Base-by-base conservation (phyloP, 208 protist genomes). In the Leishmania martiniquensis region DNA sequence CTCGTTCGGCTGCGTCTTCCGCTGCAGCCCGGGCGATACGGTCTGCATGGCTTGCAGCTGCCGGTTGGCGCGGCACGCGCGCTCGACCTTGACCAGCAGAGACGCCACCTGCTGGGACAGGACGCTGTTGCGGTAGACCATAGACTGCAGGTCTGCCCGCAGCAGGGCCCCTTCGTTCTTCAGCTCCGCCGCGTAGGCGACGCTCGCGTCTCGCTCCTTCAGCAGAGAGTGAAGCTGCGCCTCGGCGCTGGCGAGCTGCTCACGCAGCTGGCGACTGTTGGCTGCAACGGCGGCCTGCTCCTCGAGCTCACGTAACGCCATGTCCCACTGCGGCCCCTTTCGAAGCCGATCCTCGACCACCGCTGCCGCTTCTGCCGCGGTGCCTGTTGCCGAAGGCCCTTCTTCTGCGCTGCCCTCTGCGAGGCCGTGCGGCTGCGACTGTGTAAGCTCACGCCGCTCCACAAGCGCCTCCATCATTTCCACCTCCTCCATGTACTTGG, bases 61-160 rank as follows among this genome's bases (percentile, higher is more conserved):
- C 5, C 75, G 74, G 75, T 68, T 68, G 17, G 68, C 75, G 12
- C 75, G 68, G 15, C 34, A 44, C 0, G 62, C 73, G 32, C 52
- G 32, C 75, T 95, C 87, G 4, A 89, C 76, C 65, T 87, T 85
- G 39, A 90, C 87, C 9, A 95, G 74, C 32, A 95, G 79, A 9
- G 91, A 95, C 37, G 85, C 79, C 34, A 95, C 80, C 54, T 95
- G 91, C 76, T 95, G 90, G 0, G 88, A 86, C n/a, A 95, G 85
- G 2, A 95, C 88, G 42, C 72, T 70, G 80, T 94, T 95, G n/a
- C 89, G 88, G 68, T 88, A 95, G 29, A 78, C 77, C 79, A 95
- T 65, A 20, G 87, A 77, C 82, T 93, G 85, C 67, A 87, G 84
- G 55, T 95, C 91, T 12, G 69, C 70, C 4, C 88, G 84, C 17